phyloP scores from a whole-genome alignment of 768 basidiomycete genomes.

The Lentinus tigrinus region DNA sequence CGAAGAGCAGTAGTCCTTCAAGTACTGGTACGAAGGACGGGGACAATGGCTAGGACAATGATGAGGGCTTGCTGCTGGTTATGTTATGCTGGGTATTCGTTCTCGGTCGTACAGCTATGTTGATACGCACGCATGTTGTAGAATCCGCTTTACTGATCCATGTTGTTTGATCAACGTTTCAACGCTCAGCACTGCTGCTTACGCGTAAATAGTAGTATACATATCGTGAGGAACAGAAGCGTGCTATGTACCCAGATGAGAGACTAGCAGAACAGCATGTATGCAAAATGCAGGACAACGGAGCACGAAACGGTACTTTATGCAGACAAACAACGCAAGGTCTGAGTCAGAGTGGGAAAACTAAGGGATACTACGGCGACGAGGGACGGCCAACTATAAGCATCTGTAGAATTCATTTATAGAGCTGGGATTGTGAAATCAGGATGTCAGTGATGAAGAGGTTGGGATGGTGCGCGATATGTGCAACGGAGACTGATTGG shows the following conservation, averaged over 20 bases:
- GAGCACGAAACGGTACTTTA: slow-evolving; percentile 24
- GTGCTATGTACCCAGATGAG: slow-evolving; percentile 28
- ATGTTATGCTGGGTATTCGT: slow-evolving; percentile 14
- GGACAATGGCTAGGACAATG: slow-evolving; percentile 55
- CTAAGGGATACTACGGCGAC: slow-evolving; percentile 17
- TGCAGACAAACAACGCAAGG: slow-evolving; percentile 25
- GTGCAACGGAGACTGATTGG: not conserved
- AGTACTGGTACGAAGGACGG: slow-evolving; percentile 69
- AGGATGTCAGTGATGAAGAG: slow-evolving; percentile 14
- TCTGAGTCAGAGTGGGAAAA: slow-evolving; percentile 8
- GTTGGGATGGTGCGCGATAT: slow-evolving; percentile 17
- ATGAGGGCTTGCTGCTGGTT: not conserved
- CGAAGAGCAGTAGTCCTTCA: slow-evolving; percentile 49
- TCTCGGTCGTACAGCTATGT: slow-evolving; percentile 15
- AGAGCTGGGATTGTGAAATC: slow-evolving; percentile 19
- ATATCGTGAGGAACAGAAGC: slow-evolving; percentile 23
- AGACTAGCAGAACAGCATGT: slow-evolving; percentile 30
- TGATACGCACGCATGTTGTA: slow-evolving; percentile 23
- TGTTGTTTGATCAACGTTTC: slow-evolving; percentile 17
- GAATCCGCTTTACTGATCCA: slow-evolving; percentile 19
- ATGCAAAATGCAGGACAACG: slow-evolving; percentile 33
- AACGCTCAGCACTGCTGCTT: slow-evolving; percentile 10
- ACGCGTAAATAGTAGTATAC: slow-evolving; percentile 30
- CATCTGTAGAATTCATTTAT: slow-evolving; percentile 23
- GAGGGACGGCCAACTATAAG: slow-evolving; percentile 19